These are phyloP conservation scores for Aspergillus sclerotiicarbonarius DNA, from an alignment of 495 filamentous ascomycete genomes.

Conservation along the genomic window DNA sequence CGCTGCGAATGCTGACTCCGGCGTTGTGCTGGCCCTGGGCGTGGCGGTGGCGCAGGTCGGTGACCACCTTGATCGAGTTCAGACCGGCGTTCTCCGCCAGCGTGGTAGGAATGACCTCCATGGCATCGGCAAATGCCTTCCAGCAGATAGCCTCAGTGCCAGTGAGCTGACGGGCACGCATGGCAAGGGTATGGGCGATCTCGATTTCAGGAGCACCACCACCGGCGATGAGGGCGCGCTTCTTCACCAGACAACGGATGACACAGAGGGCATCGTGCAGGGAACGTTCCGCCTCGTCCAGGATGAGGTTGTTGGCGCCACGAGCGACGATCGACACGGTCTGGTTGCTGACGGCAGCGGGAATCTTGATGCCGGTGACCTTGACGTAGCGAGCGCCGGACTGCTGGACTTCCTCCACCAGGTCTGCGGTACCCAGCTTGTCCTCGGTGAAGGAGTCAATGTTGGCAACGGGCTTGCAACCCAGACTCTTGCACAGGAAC, in stretches of 20 bases:
- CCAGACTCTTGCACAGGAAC: conserved; percentile 96
- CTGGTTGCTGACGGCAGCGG: conserved; percentile 55
- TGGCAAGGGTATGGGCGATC: conserved; percentile 76
- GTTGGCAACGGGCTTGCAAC: conserved; percentile 98
- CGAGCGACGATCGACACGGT: conserved; percentile 93
- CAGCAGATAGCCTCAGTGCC: conserved; percentile 97
- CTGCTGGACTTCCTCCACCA: conserved; percentile 87
- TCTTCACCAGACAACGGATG: conserved; percentile 96
- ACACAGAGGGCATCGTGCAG: conserved; percentile 97
- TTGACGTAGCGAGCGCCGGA: conserved; percentile 90
- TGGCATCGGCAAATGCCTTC: conserved; percentile 96
- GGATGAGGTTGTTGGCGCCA: conserved; percentile 89
- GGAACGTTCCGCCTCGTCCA: conserved; percentile 94
- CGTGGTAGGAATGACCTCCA: conserved; percentile 96
- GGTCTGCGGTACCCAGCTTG: conserved; percentile 93
- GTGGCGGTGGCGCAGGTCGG: conserved; percentile 88
- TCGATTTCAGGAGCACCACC: conserved; percentile 96
- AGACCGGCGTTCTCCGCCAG: conserved; percentile 96
- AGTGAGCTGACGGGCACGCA: conserved; percentile 74
- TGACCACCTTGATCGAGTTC: conserved; percentile 98
- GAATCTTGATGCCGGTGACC: conserved; percentile 80
- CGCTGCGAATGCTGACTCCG: conserved; percentile 94
- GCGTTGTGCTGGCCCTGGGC: conserved; percentile 93
- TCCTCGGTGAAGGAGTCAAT: conserved; percentile 98
- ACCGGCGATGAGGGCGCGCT: conserved; percentile 94